phyloP scores from a whole-genome alignment of 805 yeast genomes.

The Myxozyma kluyveri region DNA sequence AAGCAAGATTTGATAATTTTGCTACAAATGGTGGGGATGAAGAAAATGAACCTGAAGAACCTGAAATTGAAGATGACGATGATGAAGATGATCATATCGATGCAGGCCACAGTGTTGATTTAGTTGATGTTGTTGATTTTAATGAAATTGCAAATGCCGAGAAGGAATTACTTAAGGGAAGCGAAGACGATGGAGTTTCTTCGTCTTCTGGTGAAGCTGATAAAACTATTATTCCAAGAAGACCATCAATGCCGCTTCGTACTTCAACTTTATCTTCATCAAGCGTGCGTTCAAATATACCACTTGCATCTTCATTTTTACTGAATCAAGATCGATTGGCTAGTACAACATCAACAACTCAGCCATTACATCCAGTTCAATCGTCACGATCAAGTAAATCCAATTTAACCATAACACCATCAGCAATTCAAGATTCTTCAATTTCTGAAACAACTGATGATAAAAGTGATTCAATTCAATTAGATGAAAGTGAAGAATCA shows the following conservation, averaged over 20 bases:
- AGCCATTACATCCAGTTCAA: constrained; percentile 11
- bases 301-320: constrained; percentile 13
- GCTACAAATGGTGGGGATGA: constrained; percentile 14
- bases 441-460: neutral
- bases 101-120: no score
- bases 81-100: constrained; percentile 31
- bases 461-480: neutral
- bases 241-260: neutral
- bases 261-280: neutral
- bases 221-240: neutral
- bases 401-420: neutral
- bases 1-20: constrained; percentile 10
- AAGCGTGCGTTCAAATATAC: neutral
- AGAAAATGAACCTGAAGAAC: constrained; percentile 34
- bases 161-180: neutral
- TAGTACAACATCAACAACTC: neutral
- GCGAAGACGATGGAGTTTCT: neutral
- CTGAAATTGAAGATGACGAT: constrained; percentile 36
- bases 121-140: constrained; percentile 3
- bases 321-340: neutral
- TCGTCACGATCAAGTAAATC: neutral
- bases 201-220: neutral
- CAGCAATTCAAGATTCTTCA: neutral
- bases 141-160: neutral
- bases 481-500: constrained; percentile 1